Base-by-base conservation (phyloP, 805 yeast species). In the Schwanniomyces pseudopolymorphus region DNA sequence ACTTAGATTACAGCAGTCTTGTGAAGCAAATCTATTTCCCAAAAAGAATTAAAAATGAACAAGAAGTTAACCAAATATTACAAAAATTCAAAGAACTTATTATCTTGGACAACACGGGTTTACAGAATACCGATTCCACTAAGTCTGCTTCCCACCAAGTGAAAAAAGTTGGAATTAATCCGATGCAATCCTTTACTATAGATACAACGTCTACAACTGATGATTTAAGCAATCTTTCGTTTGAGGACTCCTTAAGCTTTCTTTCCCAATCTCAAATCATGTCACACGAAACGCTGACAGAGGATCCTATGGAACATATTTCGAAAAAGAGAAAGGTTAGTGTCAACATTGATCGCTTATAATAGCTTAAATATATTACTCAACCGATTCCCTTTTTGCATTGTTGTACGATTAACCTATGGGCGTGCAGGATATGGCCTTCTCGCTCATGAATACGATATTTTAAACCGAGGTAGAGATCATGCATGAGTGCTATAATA, bases 181-280 rank as follows among this genome's bases (percentile, higher is more conserved):
- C 42, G 19, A 16, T 33, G 19, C 39, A 9, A 20, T 3, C 6
- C 5, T 21, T 19, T 25, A 11, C 39, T 5, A n/a, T 31, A 16
- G 39, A 42, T 17, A 46, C 26, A 5, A 42, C 24, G 20, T 38
- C 47, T 22, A 35, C 44, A 14, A 33, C 33, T 20, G 47, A 51
- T 14, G 44, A 48, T n/a, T 27, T 51, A 10, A 49, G 39, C 22
- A 48, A 47, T 16, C 43, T 53, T 22, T 47, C 54, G 4, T 55
- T 55, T 38, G 50, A 50, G 28, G 59, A 55, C 16, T 55, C 59
- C 2, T 46, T 55, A 25, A 46, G 43, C 22, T 54, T 48, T 39
- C 47, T 55, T n/a, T 44, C 53, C 3, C 56, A 53, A 37, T 48
- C 52, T 20, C 53, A 50, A 41, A 7, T 17, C 16, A 19, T 16